Base-by-base conservation (phyloP, 2,329 filamentous ascomycete species). In the Exophiala phaeomuriformis region DNA sequence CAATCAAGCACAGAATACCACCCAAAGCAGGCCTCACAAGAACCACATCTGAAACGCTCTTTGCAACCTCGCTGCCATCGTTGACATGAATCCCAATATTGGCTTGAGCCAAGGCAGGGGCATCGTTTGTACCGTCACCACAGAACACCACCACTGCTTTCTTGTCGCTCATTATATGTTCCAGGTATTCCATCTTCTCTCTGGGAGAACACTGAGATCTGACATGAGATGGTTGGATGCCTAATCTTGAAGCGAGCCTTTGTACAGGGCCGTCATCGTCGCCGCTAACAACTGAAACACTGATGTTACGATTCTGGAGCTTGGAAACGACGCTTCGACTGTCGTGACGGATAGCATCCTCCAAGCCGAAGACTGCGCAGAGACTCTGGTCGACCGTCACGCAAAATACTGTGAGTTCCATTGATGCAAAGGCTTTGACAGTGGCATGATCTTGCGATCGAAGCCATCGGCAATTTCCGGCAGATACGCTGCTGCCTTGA, bases 51-150 rank as follows among this genome's bases (percentile, higher is more conserved):
- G 87, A 83, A 0, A 84, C 83, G 1, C 74, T 76, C 50, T 79
- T 73, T 0, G 87, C 83, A 1, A 90, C 74, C 52, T 89, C 85
- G 7, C 37, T 52, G 1, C 77, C 81, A 52, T 72, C 75, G 54
- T 78, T 78, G 65, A 91, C 79, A 59, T 88, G 84, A 0, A 90
- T 73, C 30, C 88, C 88, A 30, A 91, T 77, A 4, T 78, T 78
- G 1, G 88, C 85, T 64, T 83, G 79, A 0, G 85, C 81, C 2
- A 91, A 75, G 0, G 87, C 87, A 2, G 81, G 75, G 0, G 87
- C 84, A 63, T 91, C 87, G 66, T 91, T 91, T 9, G 85, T 89
- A 1, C 88, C 88, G 61, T 91, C 87, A 33, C 87, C 87, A 47
- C 80, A 78, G 67, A 91, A 90, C 4, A 90, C 67, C 12, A 88